phyloP scores from a whole-genome alignment of 257 asterid species.

The Petunia axillaris region DNA sequence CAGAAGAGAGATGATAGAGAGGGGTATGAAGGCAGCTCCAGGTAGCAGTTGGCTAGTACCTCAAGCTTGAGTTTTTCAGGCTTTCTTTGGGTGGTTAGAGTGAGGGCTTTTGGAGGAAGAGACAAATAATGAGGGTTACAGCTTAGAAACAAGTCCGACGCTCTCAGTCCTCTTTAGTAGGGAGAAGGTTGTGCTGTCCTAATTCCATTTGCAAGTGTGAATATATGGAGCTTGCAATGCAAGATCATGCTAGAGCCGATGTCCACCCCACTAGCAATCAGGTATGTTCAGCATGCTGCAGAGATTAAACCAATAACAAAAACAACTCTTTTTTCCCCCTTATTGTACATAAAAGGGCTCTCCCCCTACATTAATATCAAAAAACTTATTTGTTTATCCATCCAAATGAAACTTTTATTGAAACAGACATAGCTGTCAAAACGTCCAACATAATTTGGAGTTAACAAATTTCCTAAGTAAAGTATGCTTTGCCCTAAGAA shows the following conservation, averaged over 20 bases:
- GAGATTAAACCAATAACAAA: not conserved
- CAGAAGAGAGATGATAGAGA: conserved; percentile 47
- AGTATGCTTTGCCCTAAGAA: not conserved
- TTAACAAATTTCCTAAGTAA: not conserved
- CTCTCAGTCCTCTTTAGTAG: too few relatives aligned
- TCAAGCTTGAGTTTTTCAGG: conserved; percentile 13
- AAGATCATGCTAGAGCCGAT: too few relatives aligned
- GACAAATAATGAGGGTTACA: not conserved
- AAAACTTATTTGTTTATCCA: not conserved
- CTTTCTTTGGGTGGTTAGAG: not conserved
- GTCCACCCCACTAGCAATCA: too few relatives aligned
- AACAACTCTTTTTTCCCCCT: not conserved
- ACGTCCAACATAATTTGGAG: not conserved
- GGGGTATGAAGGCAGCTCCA: conserved; percentile 44
- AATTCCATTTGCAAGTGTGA: too few relatives aligned
- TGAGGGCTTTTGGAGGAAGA: not conserved
- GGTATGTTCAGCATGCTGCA: too few relatives aligned
- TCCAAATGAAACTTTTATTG: conserved; percentile 2
- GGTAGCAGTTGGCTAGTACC: conserved; percentile 55
- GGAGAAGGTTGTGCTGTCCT: too few relatives aligned
- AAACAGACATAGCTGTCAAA: not conserved
- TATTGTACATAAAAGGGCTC: not conserved
- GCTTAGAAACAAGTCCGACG: not conserved
- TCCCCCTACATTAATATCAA: not conserved
- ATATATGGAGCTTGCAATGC: too few relatives aligned